A percentile compares a stretch with the other conserved stretches of the same genome.
These are phyloP conservation scores for Herpetospermum pedunculosum DNA, from an alignment of 306 rosid species.

Conservation along the genomic window DNA sequence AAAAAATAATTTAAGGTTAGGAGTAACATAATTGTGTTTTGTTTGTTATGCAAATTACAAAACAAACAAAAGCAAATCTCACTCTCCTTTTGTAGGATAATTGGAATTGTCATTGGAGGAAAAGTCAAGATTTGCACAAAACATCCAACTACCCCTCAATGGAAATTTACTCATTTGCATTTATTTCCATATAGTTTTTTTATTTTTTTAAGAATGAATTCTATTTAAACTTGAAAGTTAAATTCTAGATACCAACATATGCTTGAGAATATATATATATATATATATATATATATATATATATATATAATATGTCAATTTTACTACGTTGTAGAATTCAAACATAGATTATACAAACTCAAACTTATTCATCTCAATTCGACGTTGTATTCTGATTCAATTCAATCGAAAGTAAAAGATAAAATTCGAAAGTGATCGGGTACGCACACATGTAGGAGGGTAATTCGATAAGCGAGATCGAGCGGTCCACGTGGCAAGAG, in stretches of 20 bases:
- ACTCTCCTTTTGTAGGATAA: background rate
- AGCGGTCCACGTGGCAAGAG: background rate
- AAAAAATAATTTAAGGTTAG: too few relatives aligned
- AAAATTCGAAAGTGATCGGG: background rate
- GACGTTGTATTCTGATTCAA: too few relatives aligned
- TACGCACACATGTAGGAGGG: background rate
- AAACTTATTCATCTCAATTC: too few relatives aligned
- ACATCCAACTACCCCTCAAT: background rate
- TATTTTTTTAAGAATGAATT: too few relatives aligned
- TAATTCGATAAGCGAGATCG: background rate
- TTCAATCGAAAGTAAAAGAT: background rate
- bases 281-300: too few relatives aligned
- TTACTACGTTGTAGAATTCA: too few relatives aligned
- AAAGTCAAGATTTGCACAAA: background rate
- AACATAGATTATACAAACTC: background rate
- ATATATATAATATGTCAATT: too few relatives aligned
- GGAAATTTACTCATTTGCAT: background rate
- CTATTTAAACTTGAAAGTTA: too few relatives aligned
- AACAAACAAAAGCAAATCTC: background rate
- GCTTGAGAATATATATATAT: too few relatives aligned
- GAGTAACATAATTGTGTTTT: background rate
- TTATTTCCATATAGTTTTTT: too few relatives aligned
- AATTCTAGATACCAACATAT: too few relatives aligned
- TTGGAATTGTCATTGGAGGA: background rate
- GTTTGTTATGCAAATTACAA: background rate